These are phyloP conservation scores for Toxicodendron radicans DNA, from an alignment of 345 rosid genomes.

Conservation along the genomic window DNA sequence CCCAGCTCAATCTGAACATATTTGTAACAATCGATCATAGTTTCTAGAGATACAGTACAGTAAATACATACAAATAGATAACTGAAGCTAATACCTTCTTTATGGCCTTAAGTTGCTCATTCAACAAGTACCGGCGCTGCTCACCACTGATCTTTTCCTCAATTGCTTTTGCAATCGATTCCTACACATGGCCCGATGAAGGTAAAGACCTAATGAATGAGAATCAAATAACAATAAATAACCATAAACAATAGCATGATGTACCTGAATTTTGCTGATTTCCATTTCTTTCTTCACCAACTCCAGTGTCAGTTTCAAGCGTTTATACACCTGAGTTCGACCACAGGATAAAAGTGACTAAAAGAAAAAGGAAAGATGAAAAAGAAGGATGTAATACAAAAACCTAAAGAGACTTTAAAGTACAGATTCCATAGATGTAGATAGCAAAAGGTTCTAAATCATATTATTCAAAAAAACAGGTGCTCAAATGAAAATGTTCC, in stretches of 20 bases:
- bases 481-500: not conserved
- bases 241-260: constrained; percentile 4
- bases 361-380: not conserved
- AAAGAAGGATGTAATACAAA: not conserved
- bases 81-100: constrained; percentile 65
- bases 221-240: constrained; percentile 17
- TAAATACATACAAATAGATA: constrained; percentile 6
- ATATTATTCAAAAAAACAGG: not conserved
- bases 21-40: not conserved
- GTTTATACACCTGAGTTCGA: constrained; percentile 70
- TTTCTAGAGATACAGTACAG: not conserved
- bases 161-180: constrained; percentile 94
- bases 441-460: not conserved
- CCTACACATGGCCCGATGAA: constrained; percentile 45
- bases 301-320: constrained; percentile 79
- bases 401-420: not conserved
- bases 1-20: not conserved
- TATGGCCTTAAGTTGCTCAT: constrained; percentile 98
- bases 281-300: constrained; percentile 96
- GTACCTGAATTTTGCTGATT: constrained; percentile 96
- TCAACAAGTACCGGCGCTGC: constrained; percentile 95
- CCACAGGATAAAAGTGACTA: constrained; percentile 6
- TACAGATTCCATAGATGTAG: not conserved
- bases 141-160: constrained; percentile 99
- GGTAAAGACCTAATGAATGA: not conserved